A percentile compares a stretch with the other conserved stretches of the same genome.
phyloP scores from a whole-genome alignment of 257 asterid genomes.

The Nemophila menziesii region DNA sequence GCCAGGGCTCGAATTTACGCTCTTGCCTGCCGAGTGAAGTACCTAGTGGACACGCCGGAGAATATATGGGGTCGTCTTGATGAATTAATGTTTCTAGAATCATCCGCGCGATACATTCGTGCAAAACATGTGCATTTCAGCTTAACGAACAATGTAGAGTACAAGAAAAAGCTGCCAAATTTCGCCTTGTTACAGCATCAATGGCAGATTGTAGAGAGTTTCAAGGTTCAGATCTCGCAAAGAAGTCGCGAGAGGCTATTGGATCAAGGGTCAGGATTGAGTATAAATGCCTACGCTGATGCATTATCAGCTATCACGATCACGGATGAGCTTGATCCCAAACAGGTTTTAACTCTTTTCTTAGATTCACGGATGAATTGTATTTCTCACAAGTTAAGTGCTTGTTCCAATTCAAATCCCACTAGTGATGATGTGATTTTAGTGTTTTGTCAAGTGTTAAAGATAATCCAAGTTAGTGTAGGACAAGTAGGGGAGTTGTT shows the following conservation, averaged over 20 bases:
- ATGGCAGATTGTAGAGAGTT: slow-evolving; percentile 94
- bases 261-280: slow-evolving; percentile 52
- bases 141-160: slow-evolving; percentile 38
- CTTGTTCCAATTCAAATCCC: slow-evolving; percentile 54
- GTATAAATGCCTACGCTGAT: slow-evolving; percentile 79
- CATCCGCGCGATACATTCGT: slow-evolving; percentile 80
- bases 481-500: slow-evolving; percentile 95
- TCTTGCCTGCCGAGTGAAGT: slow-evolving; percentile 92
- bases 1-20: slow-evolving; percentile 58
- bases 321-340: slow-evolving; percentile 78
- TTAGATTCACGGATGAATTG: slow-evolving; percentile 71
- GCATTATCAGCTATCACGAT: slow-evolving; percentile 86
- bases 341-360: slow-evolving; percentile 62
- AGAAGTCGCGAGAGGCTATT: slow-evolving; percentile 76
- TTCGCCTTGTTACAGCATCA: slow-evolving; percentile 95
- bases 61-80: slow-evolving; percentile 98
- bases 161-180: slow-evolving; percentile 45
- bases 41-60: slow-evolving; percentile 96
- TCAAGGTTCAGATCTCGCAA: slow-evolving; percentile 88
- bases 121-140: slow-evolving; percentile 75
- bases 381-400: slow-evolving; percentile 56
- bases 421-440: slow-evolving; percentile 66
- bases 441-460: slow-evolving; percentile 72
- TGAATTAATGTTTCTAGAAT: slow-evolving; percentile 84
- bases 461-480: slow-evolving; percentile 75